Evolutionary conservation across 2,329 filamentous ascomycete species (phyloP), one percentile per base, ranked within the genome.

Genomic region (Metarhizium robertsii): DNA sequence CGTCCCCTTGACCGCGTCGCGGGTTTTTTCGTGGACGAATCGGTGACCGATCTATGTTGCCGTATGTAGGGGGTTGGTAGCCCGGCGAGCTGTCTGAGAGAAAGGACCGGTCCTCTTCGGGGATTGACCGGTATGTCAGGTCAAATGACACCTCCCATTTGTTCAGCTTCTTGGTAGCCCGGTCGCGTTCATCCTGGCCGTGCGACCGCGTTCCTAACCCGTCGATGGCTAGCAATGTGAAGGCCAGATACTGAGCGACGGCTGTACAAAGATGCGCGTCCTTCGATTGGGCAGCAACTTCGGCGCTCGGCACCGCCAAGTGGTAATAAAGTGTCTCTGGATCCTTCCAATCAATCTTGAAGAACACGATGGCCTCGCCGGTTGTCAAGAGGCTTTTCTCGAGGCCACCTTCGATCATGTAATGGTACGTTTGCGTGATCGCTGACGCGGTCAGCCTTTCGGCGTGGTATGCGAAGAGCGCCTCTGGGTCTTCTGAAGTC

Each of bases 371-470:
- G 1, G 69, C 68, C 59, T 78, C 70, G 38, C 73, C 71, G 0
- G 71, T 77, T 14, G 66, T 71, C n/a, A 79, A 54, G 30, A 69
- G 65, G 13, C 75, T 69, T 57, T 75, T 76, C 55, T 74, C 68
- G 6, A 77, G 65, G 0, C 77, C 72, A 14, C 64, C 65, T 52
- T 73, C 61, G 11, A 80, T 69, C 70, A 80, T 80, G 61, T 79
- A 78, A 40, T 75, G 69, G 60, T 75, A 80, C 0, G 69, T 72
- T 62, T 80, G 72, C 4, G 73, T 74, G 42, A 80, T 62, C 13
- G 75, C 70, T 29, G 75, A 70, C 8, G 70, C 67, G 0, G 72
- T 64, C 5, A 75, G 65, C 57, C 62, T 69, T 53, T 72, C 68
- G 18, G 69, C 69, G 40, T 67, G 58, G 50, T 74, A 69, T 43